Conservation (phyloP, 768 basidiomycete genomes). For the Tulasnella sp. region DNA sequence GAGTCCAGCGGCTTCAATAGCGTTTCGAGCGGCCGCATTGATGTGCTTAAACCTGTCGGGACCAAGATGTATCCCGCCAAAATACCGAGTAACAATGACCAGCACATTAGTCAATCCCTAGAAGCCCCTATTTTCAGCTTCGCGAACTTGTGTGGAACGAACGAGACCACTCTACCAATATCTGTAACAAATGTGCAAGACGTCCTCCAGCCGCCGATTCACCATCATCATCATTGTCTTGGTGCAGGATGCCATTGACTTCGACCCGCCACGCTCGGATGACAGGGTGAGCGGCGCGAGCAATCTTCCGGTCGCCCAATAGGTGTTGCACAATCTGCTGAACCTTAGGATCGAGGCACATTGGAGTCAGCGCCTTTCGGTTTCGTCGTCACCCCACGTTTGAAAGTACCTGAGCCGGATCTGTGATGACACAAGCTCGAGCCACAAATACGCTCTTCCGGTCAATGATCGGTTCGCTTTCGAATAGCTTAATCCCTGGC, state of each 20-base stretch:
- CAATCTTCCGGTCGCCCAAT: constrained; percentile 58
- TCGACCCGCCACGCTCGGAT: constrained; percentile 79
- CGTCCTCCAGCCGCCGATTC: constrained; percentile 89
- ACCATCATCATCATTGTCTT: constrained; percentile 93
- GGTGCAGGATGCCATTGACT: constrained; percentile 53
- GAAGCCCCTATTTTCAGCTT: background rate
- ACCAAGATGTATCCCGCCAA: constrained; percentile 83
- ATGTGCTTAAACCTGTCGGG: constrained; percentile 72
- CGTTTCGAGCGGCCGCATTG: constrained; percentile 88
- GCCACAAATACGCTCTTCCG: constrained; percentile 81
- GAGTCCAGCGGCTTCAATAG: constrained; percentile 80
- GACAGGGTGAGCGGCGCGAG: constrained; percentile 64
- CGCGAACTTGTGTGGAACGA: background rate
- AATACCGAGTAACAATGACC: constrained; percentile 87
- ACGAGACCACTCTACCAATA: constrained; percentile 50
- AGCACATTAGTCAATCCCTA: constrained; percentile 77
- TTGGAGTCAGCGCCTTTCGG: constrained; percentile 16
- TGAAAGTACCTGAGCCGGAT: constrained; percentile 58
- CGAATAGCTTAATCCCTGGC: constrained; percentile 50
- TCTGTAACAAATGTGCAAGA: constrained; percentile 81
- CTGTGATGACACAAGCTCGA: constrained; percentile 65
- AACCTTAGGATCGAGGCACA: constrained; percentile 36
- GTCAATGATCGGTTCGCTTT: constrained; percentile 73
- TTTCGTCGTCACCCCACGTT: background rate
- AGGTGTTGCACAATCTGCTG: constrained; percentile 53